Base-by-base conservation (phyloP, 2,329 filamentous ascomycete species). In the Ophiostoma novo-ulmi region DNA sequence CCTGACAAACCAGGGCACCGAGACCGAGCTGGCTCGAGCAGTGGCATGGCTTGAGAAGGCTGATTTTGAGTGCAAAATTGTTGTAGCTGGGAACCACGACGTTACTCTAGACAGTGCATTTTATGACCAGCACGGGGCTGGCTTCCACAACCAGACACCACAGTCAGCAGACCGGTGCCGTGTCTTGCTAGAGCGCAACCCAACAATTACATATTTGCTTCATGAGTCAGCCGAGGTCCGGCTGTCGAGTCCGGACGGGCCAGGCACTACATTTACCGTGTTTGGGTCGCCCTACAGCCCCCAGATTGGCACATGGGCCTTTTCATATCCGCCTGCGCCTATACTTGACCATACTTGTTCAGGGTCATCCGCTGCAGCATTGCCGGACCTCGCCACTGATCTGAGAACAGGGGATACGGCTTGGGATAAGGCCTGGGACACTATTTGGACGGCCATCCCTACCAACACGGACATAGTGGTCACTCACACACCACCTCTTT, bases 71-170 rank as follows among this genome's bases (percentile, higher is more conserved):
- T 84, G 83, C 75, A 93, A 91, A 77, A 86, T 93, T 73, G 84
- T 92, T 55, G 80, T 92, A 74, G 89, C 89, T 73, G 89, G 91
- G 38, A 94, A 93, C 76, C 91, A 93, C 78, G 91, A 93, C 76
- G 82, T 91, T 68, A 90, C 89, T 0, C 84, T 93, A 7, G 90
- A 93, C 75, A 74, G 80, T n/a, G 77, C 81, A 3, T 92, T 91
- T 77, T 89, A 88, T 76, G 75, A 79, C 10, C 77, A 84, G 58
- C 82, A 88, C 74, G 84, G 84, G 0, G 75, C 76, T 1, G 80
- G 81, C 69, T 87, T 88, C 75, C 87, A 89, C 76, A 88, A 86
- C 75, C 83, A 87, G 68, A 75, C 77, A 3, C 81, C 82, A 0
- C 85, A 91, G 75, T 83, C 85, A 41, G 77, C 84, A 0, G 77